Base-by-base conservation (phyloP, 78 protist genomes). In the Protostelium mycophagum region DNA sequence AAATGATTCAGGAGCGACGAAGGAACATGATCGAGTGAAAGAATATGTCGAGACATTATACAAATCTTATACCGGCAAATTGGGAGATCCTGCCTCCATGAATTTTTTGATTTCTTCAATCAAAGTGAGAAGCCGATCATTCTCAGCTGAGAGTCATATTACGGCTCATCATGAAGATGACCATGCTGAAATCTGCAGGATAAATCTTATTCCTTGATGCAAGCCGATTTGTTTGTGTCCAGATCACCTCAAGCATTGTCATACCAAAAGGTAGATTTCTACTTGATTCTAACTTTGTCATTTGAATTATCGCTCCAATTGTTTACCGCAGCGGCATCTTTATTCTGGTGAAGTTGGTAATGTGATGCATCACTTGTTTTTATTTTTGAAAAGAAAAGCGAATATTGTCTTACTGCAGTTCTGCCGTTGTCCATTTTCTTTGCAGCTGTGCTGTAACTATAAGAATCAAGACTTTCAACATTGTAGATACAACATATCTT, bases 31-130 rank as follows among this genome's bases (percentile, higher is more conserved):
- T 1, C 39, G 92, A 0, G 34, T 63, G 34, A 92, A 63, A 86
- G 85, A 86, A 16, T 92, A 73, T 83, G 86, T 92, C 1, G 90
- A 92, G 39, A 91, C 89, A 63, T 34, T 92, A 34, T 89, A 88
- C 84, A 35, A 34, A 1, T 87, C 85, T 1, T 88, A 88, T 38
- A 92, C 91, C 37, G 94, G 94, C 37, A 88, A 37, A 85, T 28
- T 92, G 0, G 94, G 94, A n/a, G 94, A 92, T 37, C 94, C 94
- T 36, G 94, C 94, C 0, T 89, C 94, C 25, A 88, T 88, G 25
- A 87, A 88, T 1, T 92, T 87, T 37, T 37, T 92, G 35, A 38
- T 86, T 0, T 88, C 51, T 38, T 92, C 94, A 35, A 34, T 92
- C 73, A 51, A 51, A 16, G 73, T 51, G 73, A 51, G n/a, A n/a